Base-by-base conservation (phyloP, 1,139 yeast species). In the Blastobotrys capitulatus region DNA sequence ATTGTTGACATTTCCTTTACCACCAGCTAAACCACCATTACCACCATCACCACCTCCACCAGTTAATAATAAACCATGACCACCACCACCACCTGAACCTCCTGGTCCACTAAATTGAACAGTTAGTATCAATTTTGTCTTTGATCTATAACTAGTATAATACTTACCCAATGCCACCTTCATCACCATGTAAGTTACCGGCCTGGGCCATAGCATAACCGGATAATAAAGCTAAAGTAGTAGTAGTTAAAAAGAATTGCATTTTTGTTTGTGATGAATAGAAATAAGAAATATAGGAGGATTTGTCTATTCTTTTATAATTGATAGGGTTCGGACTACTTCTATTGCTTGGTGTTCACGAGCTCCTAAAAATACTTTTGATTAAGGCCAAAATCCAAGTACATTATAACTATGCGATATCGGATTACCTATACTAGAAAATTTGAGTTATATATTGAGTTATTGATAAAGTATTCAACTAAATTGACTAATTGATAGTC, bases 31-130 rank as follows among this genome's bases (percentile, higher is more conserved):
- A 36, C 39, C 39, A 15, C 39, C 39, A 15, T 15, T 25, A 15
- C 39, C 39, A 6, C 39, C 39, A 10, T 19, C n/a, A 15, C 39
- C 39, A 15, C 39, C 39, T 8, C 39, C 39, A 15, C 39, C 39
- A 6, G 18, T 7, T 22, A 22, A 13, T 10, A 36, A 15, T 18
- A 36, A 19, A n/a, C 39, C 39, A 16, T 32, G 36, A 7, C 36
- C 36, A 10, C 18, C 16, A 25, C 39, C 39, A 15, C 39, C 39
- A 15, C 39, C 39, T 4, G 18, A 13, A 13, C 39, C 39, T 13
- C 39, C 39, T 13, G 39, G 39, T 3, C 39, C 39, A 36, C 39
- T 25, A 25, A 7, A 36, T n/a, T 18, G n/a, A 12, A 12, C 2
- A 15, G 39, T 13, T 12, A 15, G 39, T 36, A 12, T 3, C 9